Base-by-base conservation (phyloP, 176 grass and related monocot genomes). In the Musa itinerans region DNA sequence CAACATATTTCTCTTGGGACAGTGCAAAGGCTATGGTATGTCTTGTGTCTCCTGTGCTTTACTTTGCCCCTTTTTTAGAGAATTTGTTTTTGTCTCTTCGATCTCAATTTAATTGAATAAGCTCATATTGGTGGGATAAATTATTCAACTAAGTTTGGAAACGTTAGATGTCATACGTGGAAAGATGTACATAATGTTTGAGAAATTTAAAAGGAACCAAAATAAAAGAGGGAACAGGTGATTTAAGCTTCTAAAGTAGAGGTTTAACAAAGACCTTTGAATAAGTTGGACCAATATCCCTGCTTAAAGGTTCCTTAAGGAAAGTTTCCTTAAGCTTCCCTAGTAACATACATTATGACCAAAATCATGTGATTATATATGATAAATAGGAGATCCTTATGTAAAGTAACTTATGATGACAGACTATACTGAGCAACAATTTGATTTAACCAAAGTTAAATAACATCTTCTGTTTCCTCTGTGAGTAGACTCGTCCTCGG, bases 1-100 rank as follows among this genome's bases (percentile, higher is more conserved):
- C 92, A 69, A 81, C 86, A 69, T 93, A 92, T 78, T 97, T 92
- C 83, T 89, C 93, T 80, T 97, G 93, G 93, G 93, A 97, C 74
- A 83, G 79, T 80, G 72, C 85, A 20, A 97, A 89, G 89, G 83
- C 80, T 50, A 49, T 87, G 93, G 93, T 92, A 85, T 57, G 81
- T 79, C 62, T 52, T 78, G 55, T 26, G 26, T 48, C 65, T 63
- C 77, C 22, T 81, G 27, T 0, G 9, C 9, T 70, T 70, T 20
- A 11, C 50, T 24, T 69, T 69, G 15, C 16, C 43, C 26, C 12
- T 16, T n/a, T 49, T 70, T 10, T 19, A 17, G 48, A 27, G 22
- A 65, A 13, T 65, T 13, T 1, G 24, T 65, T 26, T 11, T 2
- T 65, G 11, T 65, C 23, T 13, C 11, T 65, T 26, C 8, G 14